phyloP scores from a whole-genome alignment of 495 filamentous ascomycete genomes.

The Penicillium angulare region DNA sequence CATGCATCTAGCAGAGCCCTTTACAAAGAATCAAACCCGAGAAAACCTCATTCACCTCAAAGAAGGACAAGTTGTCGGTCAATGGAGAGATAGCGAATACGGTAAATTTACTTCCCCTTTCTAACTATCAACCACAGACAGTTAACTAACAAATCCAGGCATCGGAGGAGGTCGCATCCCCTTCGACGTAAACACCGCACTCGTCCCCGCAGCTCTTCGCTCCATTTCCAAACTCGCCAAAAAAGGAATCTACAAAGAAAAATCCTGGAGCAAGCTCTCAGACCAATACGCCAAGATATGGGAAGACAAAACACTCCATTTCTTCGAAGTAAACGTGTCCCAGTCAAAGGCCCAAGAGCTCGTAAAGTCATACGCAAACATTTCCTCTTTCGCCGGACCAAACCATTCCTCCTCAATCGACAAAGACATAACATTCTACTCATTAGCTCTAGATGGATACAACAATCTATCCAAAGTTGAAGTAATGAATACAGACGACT shows the following conservation, averaged over 20 bases:
- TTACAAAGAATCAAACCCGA: constrained; percentile 49
- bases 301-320: constrained; percentile 60
- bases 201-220: constrained; percentile 59
- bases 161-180: constrained; percentile 63
- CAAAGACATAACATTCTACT: constrained; percentile 51
- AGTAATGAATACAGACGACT: constrained; percentile 64
- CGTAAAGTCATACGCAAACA: constrained; percentile 46
- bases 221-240: constrained; percentile 53
- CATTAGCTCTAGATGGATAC: constrained; percentile 54
- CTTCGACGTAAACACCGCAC: constrained; percentile 64
- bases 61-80: constrained; percentile 53
- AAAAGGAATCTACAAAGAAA: constrained; percentile 48
- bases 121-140: neutral
- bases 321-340: constrained; percentile 51
- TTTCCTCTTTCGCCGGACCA: constrained; percentile 41
- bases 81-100: constrained; percentile 62
- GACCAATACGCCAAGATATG: constrained; percentile 55
- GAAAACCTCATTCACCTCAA: constrained; percentile 59
- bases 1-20: constrained; percentile 54
- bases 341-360: constrained; percentile 38
- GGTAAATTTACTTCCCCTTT: constrained; percentile 26
- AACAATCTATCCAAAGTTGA: constrained; percentile 49
- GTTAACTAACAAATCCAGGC: constrained; percentile 19
- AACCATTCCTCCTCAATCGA: constrained; percentile 40
- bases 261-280: constrained; percentile 47